Evolutionary conservation across 495 filamentous ascomycete species (phyloP).

Genomic region (Penicillium coffeae): DNA sequence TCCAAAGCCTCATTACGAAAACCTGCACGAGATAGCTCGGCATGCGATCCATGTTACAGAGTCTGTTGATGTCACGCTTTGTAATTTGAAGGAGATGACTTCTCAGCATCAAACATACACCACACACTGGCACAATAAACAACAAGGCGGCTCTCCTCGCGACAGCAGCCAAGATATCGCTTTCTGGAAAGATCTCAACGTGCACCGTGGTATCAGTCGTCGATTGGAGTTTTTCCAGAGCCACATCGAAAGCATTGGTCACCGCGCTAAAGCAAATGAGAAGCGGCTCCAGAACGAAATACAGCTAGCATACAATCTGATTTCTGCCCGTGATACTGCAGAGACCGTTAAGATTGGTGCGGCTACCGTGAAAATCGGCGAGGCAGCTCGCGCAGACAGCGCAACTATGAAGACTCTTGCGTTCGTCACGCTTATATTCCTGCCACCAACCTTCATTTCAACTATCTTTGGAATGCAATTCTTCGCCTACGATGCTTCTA

Average conservation of each 20-base stretch:
- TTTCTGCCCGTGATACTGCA: constrained; percentile 34
- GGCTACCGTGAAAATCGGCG: constrained; percentile 32
- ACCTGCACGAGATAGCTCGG: constrained; percentile 44
- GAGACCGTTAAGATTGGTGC: constrained; percentile 29
- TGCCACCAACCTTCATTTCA: constrained; percentile 38
- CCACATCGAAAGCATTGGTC: constrained; percentile 31
- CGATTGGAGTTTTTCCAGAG: constrained; percentile 8
- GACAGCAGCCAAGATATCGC: not conserved
- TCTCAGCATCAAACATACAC: constrained; percentile 21
- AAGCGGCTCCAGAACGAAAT: constrained; percentile 44
- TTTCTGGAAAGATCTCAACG: not conserved
- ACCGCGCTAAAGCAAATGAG: constrained; percentile 37
- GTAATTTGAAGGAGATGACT: constrained; percentile 34
- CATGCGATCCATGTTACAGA: constrained; percentile 48
- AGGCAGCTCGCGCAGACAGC: constrained; percentile 34
- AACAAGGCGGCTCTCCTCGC: not conserved
- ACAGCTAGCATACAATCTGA: constrained; percentile 32
- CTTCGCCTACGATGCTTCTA: constrained; percentile 22
- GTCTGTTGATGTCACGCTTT: constrained; percentile 33
- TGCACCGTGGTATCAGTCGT: constrained; percentile 1
- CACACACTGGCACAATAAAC: not conserved
- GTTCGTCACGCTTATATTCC: constrained; percentile 30
- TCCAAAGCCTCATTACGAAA: constrained; percentile 30
- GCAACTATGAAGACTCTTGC: constrained; percentile 32
- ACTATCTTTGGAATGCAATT: constrained; percentile 37